Conservation (phyloP, 306 rosid species). For the Medicago arabica region DNA sequence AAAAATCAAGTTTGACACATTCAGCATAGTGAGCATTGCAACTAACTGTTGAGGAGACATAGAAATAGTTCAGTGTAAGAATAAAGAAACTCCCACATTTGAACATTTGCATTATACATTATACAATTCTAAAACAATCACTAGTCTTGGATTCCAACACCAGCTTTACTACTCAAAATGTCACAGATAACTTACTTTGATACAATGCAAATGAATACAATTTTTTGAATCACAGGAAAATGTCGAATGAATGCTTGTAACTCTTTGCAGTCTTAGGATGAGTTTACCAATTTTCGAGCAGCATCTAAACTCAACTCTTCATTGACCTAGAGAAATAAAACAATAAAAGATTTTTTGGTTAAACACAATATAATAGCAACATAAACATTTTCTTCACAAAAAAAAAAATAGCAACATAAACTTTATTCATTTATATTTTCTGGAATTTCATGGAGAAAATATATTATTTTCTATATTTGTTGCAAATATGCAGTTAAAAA, state of each 20-base stretch:
- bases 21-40: not conserved
- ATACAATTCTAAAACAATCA: constrained; percentile 8
- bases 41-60: not conserved
- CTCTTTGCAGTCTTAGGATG: constrained; percentile 44
- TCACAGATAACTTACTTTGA: constrained; percentile 24
- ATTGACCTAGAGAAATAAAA: constrained; percentile 52
- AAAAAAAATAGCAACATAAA: not conserved
- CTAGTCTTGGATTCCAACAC: not conserved
- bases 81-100: not conserved
- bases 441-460: constrained; percentile 20
- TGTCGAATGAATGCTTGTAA: constrained; percentile 18
- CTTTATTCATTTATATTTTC: not conserved
- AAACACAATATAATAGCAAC: not conserved
- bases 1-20: too few relatives aligned
- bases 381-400: too few relatives aligned
- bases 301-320: constrained; percentile 79
- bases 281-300: constrained; percentile 58
- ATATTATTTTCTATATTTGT: not conserved
- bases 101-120: not conserved
- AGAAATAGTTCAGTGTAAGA: not conserved
- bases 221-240: constrained; percentile 36
- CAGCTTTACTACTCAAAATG: constrained; percentile 25
- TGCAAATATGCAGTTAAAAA: constrained; percentile 1
- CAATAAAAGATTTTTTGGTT: not conserved
- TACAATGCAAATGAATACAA: constrained; percentile 42